Percentiles rank a stretch among this genome's conserved stretches.
Evolutionary conservation across 768 basidiomycete species (phyloP).

Genomic region (Suillus occidentalis): DNA sequence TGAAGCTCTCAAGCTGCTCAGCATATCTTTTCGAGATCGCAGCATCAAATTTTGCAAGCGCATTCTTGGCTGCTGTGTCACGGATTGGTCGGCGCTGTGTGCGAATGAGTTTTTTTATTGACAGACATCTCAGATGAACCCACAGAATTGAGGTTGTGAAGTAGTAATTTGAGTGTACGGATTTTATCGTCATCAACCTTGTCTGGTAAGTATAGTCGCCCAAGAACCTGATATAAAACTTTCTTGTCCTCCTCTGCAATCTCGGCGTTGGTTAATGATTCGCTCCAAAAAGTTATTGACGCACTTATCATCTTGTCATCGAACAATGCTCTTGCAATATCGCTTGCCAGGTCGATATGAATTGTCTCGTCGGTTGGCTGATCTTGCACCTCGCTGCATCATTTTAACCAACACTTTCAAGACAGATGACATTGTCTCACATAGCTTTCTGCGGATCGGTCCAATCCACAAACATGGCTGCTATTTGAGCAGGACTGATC

Average conservation of each 20-base stretch:
- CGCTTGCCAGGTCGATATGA: slow-evolving; percentile 57
- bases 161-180: slow-evolving; percentile 57
- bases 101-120: neutral
- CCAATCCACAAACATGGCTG: slow-evolving; percentile 84
- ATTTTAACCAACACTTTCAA: neutral
- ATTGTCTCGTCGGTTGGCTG: slow-evolving; percentile 40
- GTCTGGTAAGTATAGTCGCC: slow-evolving; percentile 67
- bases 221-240: slow-evolving; percentile 59
- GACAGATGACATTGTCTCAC: slow-evolving; percentile 35
- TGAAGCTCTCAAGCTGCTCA: slow-evolving; percentile 67
- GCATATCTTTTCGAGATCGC: slow-evolving; percentile 70
- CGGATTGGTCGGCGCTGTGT: slow-evolving; percentile 56
- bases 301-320: slow-evolving; percentile 52
- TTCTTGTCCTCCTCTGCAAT: slow-evolving; percentile 61
- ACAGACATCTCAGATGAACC: slow-evolving; percentile 14
- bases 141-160: slow-evolving; percentile 60
- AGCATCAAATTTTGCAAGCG: slow-evolving; percentile 69
- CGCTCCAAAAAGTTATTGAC: slow-evolving; percentile 22
- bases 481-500: slow-evolving; percentile 71
- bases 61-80: slow-evolving; percentile 63
- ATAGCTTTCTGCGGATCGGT: slow-evolving; percentile 77
- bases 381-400: slow-evolving; percentile 40
- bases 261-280: neutral
- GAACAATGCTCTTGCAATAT: slow-evolving; percentile 50
- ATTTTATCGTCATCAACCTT: slow-evolving; percentile 69